A percentile compares a stretch with the other conserved stretches of the same genome.
phyloP scores from a whole-genome alignment of 2,329 filamentous ascomycete genomes.

The Stachybotrys echinatus region DNA sequence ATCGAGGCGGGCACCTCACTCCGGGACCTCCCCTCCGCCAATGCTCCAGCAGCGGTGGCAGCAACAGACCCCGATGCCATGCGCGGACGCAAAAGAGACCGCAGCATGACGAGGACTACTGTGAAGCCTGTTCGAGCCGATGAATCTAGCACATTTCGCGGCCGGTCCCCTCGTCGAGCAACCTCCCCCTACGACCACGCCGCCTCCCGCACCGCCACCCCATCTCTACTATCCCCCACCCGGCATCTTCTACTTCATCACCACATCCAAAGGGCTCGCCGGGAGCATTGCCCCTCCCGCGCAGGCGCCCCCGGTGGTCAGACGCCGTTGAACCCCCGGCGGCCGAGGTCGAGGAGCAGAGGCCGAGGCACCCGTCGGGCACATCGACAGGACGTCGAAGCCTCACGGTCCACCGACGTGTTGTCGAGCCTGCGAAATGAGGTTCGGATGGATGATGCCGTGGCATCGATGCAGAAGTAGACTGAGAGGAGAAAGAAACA shows the following conservation, averaged over 20 bases:
- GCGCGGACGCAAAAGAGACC: slow-evolving; percentile 34
- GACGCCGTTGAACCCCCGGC: slow-evolving; percentile 22
- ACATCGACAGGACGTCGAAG: slow-evolving; percentile 14
- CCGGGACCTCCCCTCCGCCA: background rate
- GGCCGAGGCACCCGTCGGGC: slow-evolving; percentile 28
- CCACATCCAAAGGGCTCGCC: slow-evolving; percentile 32
- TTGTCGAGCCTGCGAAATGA: slow-evolving; percentile 29
- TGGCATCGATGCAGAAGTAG: too few species aligned
- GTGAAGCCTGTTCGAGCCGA: slow-evolving; percentile 27
- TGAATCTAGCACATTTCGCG: slow-evolving; percentile 37
- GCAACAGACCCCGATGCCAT: slow-evolving; percentile 19
- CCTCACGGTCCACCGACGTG: slow-evolving; percentile 18
- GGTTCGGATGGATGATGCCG: slow-evolving; percentile 18
- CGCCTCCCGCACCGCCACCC: slow-evolving; percentile 27
- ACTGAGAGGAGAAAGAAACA: too few species aligned
- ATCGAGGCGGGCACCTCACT: background rate
- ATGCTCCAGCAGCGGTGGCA: background rate
- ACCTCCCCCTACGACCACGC: slow-evolving; percentile 25
- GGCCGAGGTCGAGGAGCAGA: slow-evolving; percentile 32
- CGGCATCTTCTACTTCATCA: slow-evolving; percentile 35
- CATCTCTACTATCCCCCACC: slow-evolving; percentile 31
- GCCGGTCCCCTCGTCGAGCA: slow-evolving; percentile 33
- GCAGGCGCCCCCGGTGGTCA: slow-evolving; percentile 28
- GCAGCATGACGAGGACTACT: slow-evolving; percentile 27
- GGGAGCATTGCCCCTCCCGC: slow-evolving; percentile 39